Percentiles rank a stretch among this genome's conserved stretches.
These are phyloP conservation scores for Microdochium paspali DNA, from an alignment of 2,329 filamentous ascomycete genomes.

Conservation along the genomic window DNA sequence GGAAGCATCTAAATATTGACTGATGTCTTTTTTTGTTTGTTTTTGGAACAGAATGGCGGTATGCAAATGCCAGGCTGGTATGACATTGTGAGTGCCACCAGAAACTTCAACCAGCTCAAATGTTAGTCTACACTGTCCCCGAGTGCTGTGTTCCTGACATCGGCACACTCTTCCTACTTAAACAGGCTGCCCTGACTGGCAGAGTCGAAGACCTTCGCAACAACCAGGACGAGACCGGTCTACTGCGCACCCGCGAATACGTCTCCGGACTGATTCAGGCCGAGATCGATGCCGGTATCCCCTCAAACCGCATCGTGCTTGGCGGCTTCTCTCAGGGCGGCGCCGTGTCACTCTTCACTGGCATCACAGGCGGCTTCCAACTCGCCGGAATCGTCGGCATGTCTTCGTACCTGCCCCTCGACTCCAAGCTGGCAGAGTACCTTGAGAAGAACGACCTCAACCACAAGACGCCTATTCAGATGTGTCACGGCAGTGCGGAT, in stretches of 20 bases:
- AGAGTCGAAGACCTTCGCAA: conserved; percentile 15
- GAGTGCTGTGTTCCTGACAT: neutral
- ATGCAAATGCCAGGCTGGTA: conserved; percentile 84
- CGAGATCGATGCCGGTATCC: conserved; percentile 74
- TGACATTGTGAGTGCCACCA: conserved; percentile 51
- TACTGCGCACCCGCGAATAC: conserved; percentile 63
- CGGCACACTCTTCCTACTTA: neutral
- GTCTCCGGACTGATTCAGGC: conserved; percentile 71
- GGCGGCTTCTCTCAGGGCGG: conserved; percentile 84
- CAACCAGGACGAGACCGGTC: conserved; percentile 56
- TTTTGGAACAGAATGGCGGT: conserved; percentile 51
- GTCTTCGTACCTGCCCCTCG: conserved; percentile 70
- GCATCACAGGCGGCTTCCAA: conserved; percentile 62
- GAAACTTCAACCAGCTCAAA: neutral
- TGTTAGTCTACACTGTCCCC: neutral
- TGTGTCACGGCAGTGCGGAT: conserved; percentile 80
- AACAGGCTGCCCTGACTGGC: conserved; percentile 15
- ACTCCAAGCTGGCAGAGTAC: conserved; percentile 50
- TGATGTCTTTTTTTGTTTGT: conserved; percentile 1
- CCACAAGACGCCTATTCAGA: conserved; percentile 72
- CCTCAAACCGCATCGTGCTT: conserved; percentile 73
- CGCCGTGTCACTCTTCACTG: conserved; percentile 75
- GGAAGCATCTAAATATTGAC: too few relatives aligned
- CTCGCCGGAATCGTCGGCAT: conserved; percentile 83
- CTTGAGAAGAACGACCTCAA: conserved; percentile 49